Percentiles rank a stretch among this genome's conserved stretches.
Evolutionary conservation across 2,329 filamentous ascomycete species (phyloP).

Genomic region (Colletotrichum phormii): DNA sequence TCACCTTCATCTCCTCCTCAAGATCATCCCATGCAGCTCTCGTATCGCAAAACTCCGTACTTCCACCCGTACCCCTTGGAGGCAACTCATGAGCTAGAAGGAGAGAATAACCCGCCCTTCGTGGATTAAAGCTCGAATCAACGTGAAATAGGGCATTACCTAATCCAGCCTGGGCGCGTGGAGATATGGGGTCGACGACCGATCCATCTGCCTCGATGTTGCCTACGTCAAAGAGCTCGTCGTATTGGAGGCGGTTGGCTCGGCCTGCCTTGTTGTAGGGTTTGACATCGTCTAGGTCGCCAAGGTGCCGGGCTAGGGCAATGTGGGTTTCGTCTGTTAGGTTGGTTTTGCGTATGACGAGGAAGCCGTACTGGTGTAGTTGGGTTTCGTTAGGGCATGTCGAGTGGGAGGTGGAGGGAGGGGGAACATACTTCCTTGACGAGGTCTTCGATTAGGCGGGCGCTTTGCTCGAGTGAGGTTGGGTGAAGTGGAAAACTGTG

Average conservation of each 20-base stretch:
- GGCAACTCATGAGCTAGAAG: slow-evolving; percentile 62
- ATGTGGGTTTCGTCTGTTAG: neutral
- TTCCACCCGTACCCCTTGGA: slow-evolving; percentile 56
- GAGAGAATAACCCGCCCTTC: slow-evolving; percentile 62
- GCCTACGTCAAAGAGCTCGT: slow-evolving; percentile 68
- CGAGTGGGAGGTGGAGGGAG: too few relatives aligned
- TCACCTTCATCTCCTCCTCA: slow-evolving; percentile 44
- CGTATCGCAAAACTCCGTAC: slow-evolving; percentile 65
- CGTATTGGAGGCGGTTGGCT: slow-evolving; percentile 57
- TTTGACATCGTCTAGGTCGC: slow-evolving; percentile 57
- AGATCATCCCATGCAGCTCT: slow-evolving; percentile 62
- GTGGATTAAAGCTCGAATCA: slow-evolving; percentile 66
- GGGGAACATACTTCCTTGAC: neutral
- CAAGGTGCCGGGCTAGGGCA: neutral
- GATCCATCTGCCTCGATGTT: slow-evolving; percentile 63
- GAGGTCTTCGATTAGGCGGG: neutral
- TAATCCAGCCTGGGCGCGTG: slow-evolving; percentile 52
- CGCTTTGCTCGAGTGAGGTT: neutral
- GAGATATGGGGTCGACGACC: slow-evolving; percentile 48
- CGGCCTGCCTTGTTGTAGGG: slow-evolving; percentile 60
- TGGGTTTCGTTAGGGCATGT: neutral
- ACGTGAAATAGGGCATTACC: slow-evolving; percentile 65
- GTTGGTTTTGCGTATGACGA: neutral
- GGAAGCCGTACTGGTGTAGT: too few relatives aligned
- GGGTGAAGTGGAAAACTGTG: neutral